Evolutionary conservation across 2,329 filamentous ascomycete species (phyloP).

Genomic region (Botrytis fragariae): DNA sequence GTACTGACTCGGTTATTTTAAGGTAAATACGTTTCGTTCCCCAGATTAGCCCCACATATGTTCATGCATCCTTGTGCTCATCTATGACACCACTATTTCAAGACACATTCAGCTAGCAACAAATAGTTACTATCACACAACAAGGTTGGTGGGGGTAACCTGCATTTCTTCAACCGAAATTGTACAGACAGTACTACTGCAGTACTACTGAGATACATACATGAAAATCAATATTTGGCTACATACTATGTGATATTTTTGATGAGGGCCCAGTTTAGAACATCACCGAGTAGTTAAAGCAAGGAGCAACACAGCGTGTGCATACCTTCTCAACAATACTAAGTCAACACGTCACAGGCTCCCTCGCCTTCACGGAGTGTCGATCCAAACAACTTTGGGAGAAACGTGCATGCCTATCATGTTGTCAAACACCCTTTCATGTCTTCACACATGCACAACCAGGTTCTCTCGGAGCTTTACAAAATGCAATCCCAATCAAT

Average conservation of each 20-base stretch:
- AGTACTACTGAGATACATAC: neutral
- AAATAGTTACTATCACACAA: neutral
- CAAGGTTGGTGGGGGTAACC: neutral
- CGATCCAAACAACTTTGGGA: neutral
- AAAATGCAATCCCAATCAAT: neutral
- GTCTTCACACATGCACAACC: neutral
- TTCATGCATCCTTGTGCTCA: neutral
- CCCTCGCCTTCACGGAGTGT: neutral
- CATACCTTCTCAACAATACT: neutral
- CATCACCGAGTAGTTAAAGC: too few species aligned
- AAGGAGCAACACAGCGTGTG: neutral
- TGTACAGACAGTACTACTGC: neutral
- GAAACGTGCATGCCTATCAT: neutral
- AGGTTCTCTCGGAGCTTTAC: neutral
- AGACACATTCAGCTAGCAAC: constrained; percentile 1
- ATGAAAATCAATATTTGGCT: neutral
- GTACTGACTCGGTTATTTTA: too few species aligned
- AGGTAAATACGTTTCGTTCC: neutral
- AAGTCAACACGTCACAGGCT: neutral
- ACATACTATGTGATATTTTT: neutral
- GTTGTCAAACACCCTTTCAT: neutral
- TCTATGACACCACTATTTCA: neutral
- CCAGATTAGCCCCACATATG: neutral
- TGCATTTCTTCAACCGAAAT: neutral
- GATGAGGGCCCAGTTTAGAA: too few species aligned